Evolutionary conservation across 352 stramenopile species (phyloP).

Genomic region (Pythium folliculosum): DNA sequence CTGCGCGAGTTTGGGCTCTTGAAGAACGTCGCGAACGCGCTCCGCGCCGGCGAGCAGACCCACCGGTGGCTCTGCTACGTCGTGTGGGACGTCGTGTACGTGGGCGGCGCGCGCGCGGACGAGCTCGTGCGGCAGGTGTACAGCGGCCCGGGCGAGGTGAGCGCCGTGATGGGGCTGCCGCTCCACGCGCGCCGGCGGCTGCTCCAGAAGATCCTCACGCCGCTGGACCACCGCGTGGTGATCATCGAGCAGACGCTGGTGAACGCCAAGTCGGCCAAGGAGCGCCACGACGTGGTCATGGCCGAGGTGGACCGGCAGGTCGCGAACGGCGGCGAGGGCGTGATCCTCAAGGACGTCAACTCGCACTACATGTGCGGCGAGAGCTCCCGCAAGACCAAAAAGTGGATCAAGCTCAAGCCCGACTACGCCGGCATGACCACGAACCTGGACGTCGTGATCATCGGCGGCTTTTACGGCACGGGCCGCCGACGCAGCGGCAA

Average conservation of each 20-base stretch:
- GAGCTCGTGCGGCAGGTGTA: slow-evolving; percentile 70
- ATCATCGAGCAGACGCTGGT: slow-evolving; percentile 84
- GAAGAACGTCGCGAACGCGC: slow-evolving; percentile 75
- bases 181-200: slow-evolving; percentile 60
- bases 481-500: slow-evolving; percentile 73
- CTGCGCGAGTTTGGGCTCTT: slow-evolving; percentile 79
- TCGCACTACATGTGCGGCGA: slow-evolving; percentile 89
- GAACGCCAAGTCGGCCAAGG: slow-evolving; percentile 68
- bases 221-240: slow-evolving; percentile 70
- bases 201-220: slow-evolving; percentile 64
- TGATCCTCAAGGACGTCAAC: slow-evolving; percentile 88
- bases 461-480: slow-evolving; percentile 82
- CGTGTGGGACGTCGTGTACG: slow-evolving; percentile 84
- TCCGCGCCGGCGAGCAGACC: slow-evolving; percentile 49
- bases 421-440: slow-evolving; percentile 88
- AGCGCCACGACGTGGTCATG: slow-evolving; percentile 82
- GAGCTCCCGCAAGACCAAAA: slow-evolving; percentile 73
- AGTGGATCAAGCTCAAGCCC: slow-evolving; percentile 88
- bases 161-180: slow-evolving; percentile 73
- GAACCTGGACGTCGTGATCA: slow-evolving; percentile 76
- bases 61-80: slow-evolving; percentile 84
- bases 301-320: slow-evolving; percentile 74
- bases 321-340: slow-evolving; percentile 72
- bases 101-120: slow-evolving; percentile 49
- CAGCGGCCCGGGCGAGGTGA: slow-evolving; percentile 53